Conservation (phyloP, 345 rosid genomes). For the Arabis alpina region DNA sequence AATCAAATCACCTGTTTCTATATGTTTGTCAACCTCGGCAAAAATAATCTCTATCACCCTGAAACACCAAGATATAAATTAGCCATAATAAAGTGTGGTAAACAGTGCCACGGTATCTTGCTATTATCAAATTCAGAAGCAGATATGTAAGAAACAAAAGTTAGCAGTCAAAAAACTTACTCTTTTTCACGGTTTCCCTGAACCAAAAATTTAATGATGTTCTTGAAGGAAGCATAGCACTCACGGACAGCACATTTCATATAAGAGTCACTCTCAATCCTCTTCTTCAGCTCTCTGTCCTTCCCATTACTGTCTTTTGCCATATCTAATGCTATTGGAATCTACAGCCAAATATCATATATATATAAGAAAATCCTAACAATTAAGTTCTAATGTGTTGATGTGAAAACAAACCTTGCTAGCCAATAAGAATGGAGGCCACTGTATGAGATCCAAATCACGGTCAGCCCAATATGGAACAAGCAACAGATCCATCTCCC, state of each 20-base stretch:
- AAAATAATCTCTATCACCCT: constrained; percentile 80
- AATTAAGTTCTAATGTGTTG: constrained; percentile 16
- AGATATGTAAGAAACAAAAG: constrained; percentile 25
- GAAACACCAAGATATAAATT: constrained; percentile 34
- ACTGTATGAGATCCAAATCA: constrained; percentile 82
- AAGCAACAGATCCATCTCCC: constrained; percentile 97
- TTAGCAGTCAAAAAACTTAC: constrained; percentile 49
- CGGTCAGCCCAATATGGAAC: constrained; percentile 99
- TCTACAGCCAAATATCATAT: constrained; percentile 49
- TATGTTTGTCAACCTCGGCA: constrained; percentile 60
- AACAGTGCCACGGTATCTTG: constrained; percentile 6
- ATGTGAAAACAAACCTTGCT: constrained; percentile 74
- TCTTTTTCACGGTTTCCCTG: constrained; percentile 64
- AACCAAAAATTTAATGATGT: constrained; percentile 77
- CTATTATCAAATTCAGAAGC: constrained; percentile 18
- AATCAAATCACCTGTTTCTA: constrained; percentile 48
- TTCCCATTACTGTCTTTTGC: constrained; percentile 96
- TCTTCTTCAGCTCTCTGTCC: constrained; percentile 86
- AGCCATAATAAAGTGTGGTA: neutral
- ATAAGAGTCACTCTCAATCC: constrained; percentile 71
- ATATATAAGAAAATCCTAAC: constrained; percentile 14
- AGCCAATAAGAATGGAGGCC: constrained; percentile 99
- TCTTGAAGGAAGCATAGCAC: constrained; percentile 93
- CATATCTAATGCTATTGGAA: constrained; percentile 98
- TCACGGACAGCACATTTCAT: constrained; percentile 95